Evolutionary conservation across 2,329 filamentous ascomycete genomes (phyloP).

Genomic region (Trichoderma oligosporum): DNA sequence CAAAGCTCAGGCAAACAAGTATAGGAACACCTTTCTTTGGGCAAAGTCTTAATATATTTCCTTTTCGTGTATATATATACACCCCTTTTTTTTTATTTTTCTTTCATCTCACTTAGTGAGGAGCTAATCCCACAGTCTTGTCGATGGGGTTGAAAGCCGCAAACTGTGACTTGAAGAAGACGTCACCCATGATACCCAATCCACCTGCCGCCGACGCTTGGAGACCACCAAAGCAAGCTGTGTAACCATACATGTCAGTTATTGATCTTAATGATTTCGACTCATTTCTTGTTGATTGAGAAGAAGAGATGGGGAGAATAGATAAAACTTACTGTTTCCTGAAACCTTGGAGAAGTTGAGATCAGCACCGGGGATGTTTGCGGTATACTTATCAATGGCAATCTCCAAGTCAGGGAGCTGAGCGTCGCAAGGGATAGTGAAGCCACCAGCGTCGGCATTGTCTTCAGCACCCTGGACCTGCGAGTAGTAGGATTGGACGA

Average conservation of each 20-base stretch:
- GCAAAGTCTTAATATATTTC: constrained; percentile 12
- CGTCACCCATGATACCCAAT: constrained; percentile 60
- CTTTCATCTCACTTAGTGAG: constrained; percentile 21
- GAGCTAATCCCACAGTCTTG: constrained; percentile 50
- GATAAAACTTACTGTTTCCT: constrained; percentile 46
- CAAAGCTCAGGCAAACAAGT: too few relatives aligned
- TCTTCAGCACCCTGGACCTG: constrained; percentile 43
- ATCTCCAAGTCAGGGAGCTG: constrained; percentile 49
- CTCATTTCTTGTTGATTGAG: too few relatives aligned
- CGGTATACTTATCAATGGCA: constrained; percentile 56
- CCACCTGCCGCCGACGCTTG: constrained; percentile 50
- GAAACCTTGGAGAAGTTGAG: constrained; percentile 52
- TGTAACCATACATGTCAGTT: constrained; percentile 23
- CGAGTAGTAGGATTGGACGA: constrained; percentile 48
- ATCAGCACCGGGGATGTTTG: constrained; percentile 50
- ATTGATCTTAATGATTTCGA: too few relatives aligned
- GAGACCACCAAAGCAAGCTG: constrained; percentile 64
- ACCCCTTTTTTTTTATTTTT: not conserved
- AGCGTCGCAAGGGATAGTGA: constrained; percentile 45
- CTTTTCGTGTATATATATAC: constrained; percentile 4
- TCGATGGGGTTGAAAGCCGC: constrained; percentile 56
- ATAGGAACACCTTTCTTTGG: not conserved
- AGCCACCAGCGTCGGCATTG: constrained; percentile 40
- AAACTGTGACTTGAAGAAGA: constrained; percentile 60
- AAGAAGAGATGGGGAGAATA: too few relatives aligned